These are phyloP conservation scores for Kodamaea anthophila DNA, from an alignment of 1,139 yeast species.

Conservation along the genomic window DNA sequence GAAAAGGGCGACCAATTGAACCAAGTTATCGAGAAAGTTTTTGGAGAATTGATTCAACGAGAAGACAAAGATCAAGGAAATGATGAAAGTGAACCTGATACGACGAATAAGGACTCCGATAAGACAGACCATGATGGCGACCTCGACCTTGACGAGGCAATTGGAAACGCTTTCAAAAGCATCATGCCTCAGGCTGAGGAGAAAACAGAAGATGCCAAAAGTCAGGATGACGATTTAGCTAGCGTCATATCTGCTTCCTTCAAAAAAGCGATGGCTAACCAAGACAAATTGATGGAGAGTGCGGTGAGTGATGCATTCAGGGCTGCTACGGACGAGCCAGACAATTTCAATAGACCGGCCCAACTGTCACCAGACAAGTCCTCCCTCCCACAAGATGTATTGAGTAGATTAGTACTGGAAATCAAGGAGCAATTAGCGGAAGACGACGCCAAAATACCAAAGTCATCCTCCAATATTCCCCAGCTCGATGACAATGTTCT, in stretches of 20 bases:
- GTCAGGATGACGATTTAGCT: conserved; percentile 13
- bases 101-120: neutral
- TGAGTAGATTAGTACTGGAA: conserved; percentile 30
- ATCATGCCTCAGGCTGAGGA: conserved; percentile 1
- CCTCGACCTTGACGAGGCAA: conserved; percentile 21
- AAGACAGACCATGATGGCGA: conserved; percentile 21
- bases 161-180: conserved; percentile 18
- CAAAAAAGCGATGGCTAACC: conserved; percentile 10
- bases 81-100: neutral
- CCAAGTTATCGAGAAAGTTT: conserved; percentile 12
- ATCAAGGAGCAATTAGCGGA: no score
- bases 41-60: conserved; percentile 7
- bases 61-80: conserved; percentile 1
- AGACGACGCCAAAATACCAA: no score
- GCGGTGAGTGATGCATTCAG: conserved; percentile 32
- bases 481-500: conserved; percentile 34
- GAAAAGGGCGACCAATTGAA: conserved; percentile 6
- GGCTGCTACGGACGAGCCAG: conserved; percentile 11
- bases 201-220: conserved; percentile 1
- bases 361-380: conserved; percentile 13
- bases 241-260: conserved; percentile 16
- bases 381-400: conserved; percentile 18
- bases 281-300: conserved; percentile 17
- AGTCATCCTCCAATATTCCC: conserved; percentile 20
- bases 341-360: conserved; percentile 15